Conservation (phyloP, 2,329 filamentous ascomycete genomes). For the Microdochium trichocladiopsis region DNA sequence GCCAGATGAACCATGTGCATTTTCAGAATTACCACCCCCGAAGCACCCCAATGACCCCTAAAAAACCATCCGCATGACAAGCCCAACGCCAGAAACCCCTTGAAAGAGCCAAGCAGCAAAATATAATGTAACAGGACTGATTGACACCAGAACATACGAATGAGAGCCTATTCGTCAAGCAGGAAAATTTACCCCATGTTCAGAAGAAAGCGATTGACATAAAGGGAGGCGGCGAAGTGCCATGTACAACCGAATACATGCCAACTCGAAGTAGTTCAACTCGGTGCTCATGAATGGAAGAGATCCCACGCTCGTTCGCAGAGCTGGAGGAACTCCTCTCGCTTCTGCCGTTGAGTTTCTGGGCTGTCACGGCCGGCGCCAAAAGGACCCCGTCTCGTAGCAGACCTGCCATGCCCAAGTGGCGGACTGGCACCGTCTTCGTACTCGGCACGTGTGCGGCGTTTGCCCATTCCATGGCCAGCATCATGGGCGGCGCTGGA, state of each 20-base stretch:
- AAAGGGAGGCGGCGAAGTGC: too few relatives aligned
- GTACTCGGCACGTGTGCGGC: slow-evolving; percentile 82
- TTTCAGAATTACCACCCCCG: not conserved
- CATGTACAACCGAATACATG: too few relatives aligned
- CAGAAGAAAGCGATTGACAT: too few relatives aligned
- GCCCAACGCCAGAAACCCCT: not conserved
- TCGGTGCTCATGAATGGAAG: slow-evolving; percentile 87
- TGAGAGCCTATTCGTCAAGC: too few relatives aligned
- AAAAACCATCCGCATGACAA: not conserved
- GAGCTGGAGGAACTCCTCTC: slow-evolving; percentile 82
- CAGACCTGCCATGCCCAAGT: slow-evolving; percentile 64
- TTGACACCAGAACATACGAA: too few relatives aligned
- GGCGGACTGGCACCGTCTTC: slow-evolving; percentile 84
- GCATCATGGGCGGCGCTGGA: slow-evolving; percentile 39
- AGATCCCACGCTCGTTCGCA: slow-evolving; percentile 93
- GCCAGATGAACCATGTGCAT: not conserved
- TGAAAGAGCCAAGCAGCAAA: too few relatives aligned
- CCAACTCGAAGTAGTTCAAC: too few relatives aligned
- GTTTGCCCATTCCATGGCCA: slow-evolving; percentile 56
- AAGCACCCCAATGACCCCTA: not conserved
- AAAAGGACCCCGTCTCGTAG: slow-evolving; percentile 61
- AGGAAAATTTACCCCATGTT: too few relatives aligned
- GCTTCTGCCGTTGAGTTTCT: slow-evolving; percentile 77
- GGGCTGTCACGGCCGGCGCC: slow-evolving; percentile 77
- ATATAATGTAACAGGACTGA: too few relatives aligned